Conservation (phyloP, 2,329 filamentous ascomycete species). For the Aschersonia sp. region DNA sequence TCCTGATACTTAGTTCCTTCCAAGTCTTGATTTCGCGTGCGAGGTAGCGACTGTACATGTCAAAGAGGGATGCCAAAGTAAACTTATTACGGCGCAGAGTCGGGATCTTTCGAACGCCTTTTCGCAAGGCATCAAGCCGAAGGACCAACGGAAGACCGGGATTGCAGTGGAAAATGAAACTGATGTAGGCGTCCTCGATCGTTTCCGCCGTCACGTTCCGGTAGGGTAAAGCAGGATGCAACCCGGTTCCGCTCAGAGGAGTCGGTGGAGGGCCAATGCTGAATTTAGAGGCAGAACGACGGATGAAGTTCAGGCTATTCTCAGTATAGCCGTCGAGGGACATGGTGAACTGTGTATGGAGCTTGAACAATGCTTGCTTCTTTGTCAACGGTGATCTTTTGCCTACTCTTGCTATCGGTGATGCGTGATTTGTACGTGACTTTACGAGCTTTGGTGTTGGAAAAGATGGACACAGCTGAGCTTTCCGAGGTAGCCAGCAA, state of each 20-base stretch:
- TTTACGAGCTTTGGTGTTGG: too few species aligned
- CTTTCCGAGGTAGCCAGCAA: too few species aligned
- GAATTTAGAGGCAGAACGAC: not conserved
- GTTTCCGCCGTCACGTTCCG: slow-evolving; percentile 52
- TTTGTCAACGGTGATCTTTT: too few species aligned
- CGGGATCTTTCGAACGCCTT: slow-evolving; percentile 56
- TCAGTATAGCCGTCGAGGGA: too few species aligned
- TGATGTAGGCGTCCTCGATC: slow-evolving; percentile 70
- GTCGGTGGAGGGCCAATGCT: not conserved
- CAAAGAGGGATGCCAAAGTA: slow-evolving; percentile 63
- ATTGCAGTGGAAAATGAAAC: slow-evolving; percentile 85
- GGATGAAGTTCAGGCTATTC: too few species aligned
- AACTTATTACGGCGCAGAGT: slow-evolving; percentile 80
- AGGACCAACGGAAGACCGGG: slow-evolving; percentile 54
- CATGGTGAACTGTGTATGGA: too few species aligned
- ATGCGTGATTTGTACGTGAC: too few species aligned
- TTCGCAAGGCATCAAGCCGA: slow-evolving; percentile 57
- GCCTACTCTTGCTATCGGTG: too few species aligned
- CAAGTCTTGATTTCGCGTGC: slow-evolving; percentile 81
- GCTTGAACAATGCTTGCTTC: too few species aligned
- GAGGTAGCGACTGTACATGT: slow-evolving; percentile 67
- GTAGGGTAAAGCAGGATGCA: slow-evolving; percentile 39
- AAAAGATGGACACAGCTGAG: too few species aligned
- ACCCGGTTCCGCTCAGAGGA: slow-evolving; percentile 1
- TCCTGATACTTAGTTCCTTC: slow-evolving; percentile 71